These are phyloP conservation scores for Pilaira anomala DNA, from an alignment of 192 early-diverging fungal species.

Conservation along the genomic window DNA sequence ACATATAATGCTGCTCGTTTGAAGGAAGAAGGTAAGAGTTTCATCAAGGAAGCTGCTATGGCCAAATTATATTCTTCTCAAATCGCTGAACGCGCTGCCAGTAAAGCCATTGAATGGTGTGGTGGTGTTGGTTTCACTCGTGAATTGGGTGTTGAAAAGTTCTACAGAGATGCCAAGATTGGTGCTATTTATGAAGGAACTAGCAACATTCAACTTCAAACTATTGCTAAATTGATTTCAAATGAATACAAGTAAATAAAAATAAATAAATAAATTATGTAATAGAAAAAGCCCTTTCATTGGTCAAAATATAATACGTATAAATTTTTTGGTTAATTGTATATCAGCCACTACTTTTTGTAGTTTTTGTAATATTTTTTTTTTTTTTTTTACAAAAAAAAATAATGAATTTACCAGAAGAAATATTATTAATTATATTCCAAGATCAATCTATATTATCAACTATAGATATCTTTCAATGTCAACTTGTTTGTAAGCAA, in stretches of 20 bases:
- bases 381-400: no score
- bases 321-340: no score
- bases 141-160: slow-evolving; percentile 83
- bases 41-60: slow-evolving; percentile 96
- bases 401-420: no score
- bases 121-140: slow-evolving; percentile 96
- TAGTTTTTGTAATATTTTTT: no score
- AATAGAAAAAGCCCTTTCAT: no score
- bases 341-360: no score
- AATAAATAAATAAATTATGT: no score
- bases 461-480: no score
- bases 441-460: no score
- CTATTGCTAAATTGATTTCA: slow-evolving; percentile 64
- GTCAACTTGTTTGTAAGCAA: no score
- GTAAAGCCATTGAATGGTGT: slow-evolving; percentile 92
- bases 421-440: no score
- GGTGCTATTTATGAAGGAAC: slow-evolving; percentile 95
- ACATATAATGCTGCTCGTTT: slow-evolving; percentile 96
- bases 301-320: no score
- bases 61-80: slow-evolving; percentile 93
- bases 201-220: slow-evolving; percentile 95
- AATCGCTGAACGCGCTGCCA: slow-evolving; percentile 83
- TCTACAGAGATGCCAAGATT: slow-evolving; percentile 94
- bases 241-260: slow-evolving; percentile 19
- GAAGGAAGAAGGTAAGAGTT: slow-evolving; percentile 88